Percentiles rank a stretch among this genome's conserved stretches.
Evolutionary conservation across 495 filamentous ascomycete species (phyloP).

Genomic region (Hypoxylon trugodes): DNA sequence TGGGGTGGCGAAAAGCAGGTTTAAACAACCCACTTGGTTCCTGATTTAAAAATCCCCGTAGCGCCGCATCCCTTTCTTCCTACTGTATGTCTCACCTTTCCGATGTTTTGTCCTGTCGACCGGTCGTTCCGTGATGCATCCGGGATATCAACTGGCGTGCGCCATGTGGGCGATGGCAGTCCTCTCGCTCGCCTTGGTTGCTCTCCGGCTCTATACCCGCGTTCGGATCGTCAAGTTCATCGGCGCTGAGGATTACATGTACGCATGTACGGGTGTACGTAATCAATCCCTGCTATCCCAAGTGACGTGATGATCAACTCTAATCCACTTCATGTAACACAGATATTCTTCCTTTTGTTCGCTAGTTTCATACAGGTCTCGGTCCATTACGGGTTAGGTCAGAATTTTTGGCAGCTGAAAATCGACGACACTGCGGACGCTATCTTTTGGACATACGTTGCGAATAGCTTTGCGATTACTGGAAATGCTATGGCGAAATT

Average conservation of each 20-base stretch:
- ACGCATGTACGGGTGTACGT: constrained; percentile 43
- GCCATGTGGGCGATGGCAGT: constrained; percentile 50
- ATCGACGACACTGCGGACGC: constrained; percentile 45
- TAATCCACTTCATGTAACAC: neutral
- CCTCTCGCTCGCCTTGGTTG: constrained; percentile 43
- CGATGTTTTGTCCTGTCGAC: constrained; percentile 8
- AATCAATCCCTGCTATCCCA: neutral
- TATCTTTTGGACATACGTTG: constrained; percentile 52
- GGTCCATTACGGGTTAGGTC: constrained; percentile 46
- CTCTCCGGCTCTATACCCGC: constrained; percentile 49
- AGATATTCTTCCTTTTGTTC: constrained; percentile 48
- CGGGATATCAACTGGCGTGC: constrained; percentile 42
- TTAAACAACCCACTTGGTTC: neutral
- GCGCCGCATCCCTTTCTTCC: neutral
- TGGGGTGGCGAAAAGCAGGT: constrained; percentile 2
- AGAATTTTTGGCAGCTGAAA: constrained; percentile 44
- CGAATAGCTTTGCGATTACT: constrained; percentile 50
- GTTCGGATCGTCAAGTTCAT: constrained; percentile 49
- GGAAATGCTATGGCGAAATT: constrained; percentile 53
- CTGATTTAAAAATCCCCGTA: constrained; percentile 13
- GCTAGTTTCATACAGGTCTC: constrained; percentile 47
- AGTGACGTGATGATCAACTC: neutral
- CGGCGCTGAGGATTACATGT: constrained; percentile 51
- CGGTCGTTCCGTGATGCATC: constrained; percentile 29
- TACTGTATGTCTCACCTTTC: constrained; percentile 19